Percentiles rank a stretch among this genome's conserved stretches.
Conservation (phyloP, 2,329 filamentous ascomycete species). For the Rhexocercosporidium sp. region DNA sequence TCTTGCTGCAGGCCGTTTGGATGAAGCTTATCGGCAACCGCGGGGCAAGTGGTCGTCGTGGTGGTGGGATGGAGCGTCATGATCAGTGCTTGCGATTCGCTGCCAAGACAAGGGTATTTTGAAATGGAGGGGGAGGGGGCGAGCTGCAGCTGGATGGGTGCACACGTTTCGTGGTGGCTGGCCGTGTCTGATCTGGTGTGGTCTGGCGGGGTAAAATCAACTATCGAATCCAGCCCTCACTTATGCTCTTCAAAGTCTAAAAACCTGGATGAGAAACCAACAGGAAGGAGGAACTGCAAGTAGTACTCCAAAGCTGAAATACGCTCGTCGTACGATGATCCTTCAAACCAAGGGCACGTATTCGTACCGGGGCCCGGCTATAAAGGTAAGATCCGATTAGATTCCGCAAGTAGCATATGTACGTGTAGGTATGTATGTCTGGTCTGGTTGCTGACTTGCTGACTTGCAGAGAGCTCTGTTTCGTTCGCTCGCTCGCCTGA, state of each 20-base stretch:
- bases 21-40: conserved; percentile 2
- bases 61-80: conserved; percentile 11
- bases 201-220: conserved; percentile 2
- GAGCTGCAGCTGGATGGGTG: not conserved
- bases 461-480: not conserved
- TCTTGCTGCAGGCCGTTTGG: not conserved
- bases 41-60: not conserved
- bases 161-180: not conserved
- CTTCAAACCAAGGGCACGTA: not conserved
- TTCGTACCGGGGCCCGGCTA: not conserved
- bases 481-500: not conserved
- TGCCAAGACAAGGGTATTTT: conserved; percentile 8
- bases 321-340: not conserved
- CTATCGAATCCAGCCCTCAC: not conserved
- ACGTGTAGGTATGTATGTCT: not conserved
- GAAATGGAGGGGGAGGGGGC: not conserved
- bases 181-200: not conserved
- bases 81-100: not conserved
- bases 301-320: conserved; percentile 1
- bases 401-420: not conserved
- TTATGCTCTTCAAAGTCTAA: not conserved
- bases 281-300: not conserved
- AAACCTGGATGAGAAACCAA: not conserved
- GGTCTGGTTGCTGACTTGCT: not conserved
- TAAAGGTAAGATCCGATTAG: not conserved